Evolutionary conservation across 352 stramenopile species (phyloP).

Genomic region (Phytophthora sp.): DNA sequence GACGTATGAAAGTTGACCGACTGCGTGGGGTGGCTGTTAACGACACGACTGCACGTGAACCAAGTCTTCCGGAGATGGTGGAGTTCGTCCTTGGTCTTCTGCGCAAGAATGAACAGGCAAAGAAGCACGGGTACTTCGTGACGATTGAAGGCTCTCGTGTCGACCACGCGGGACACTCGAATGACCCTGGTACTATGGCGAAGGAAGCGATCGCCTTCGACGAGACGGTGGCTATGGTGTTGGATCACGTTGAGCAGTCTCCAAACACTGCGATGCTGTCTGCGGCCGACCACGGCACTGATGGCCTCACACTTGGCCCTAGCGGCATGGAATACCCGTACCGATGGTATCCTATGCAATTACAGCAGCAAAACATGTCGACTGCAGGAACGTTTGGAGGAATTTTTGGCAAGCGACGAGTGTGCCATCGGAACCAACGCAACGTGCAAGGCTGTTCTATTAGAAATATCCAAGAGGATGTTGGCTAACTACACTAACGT

Average conservation of each 20-base stretch:
- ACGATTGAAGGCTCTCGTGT: constrained; percentile 79
- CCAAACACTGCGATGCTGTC: constrained; percentile 66
- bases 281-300: constrained; percentile 69
- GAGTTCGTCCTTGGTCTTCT: constrained; percentile 62
- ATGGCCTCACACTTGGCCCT: constrained; percentile 64
- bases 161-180: constrained; percentile 70
- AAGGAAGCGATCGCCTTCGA: constrained; percentile 76
- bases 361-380: constrained; percentile 66
- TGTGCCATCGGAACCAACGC: constrained; percentile 42
- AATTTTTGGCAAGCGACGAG: constrained; percentile 38
- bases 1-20: constrained; percentile 72
- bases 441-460: constrained; percentile 52
- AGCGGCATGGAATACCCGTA: constrained; percentile 39
- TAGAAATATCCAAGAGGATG: constrained; percentile 47
- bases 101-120: constrained; percentile 69
- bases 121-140: constrained; percentile 79
- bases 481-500: constrained; percentile 61
- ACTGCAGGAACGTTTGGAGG: constrained; percentile 54
- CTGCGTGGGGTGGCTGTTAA: constrained; percentile 41
- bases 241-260: constrained; percentile 54
- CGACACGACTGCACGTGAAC: constrained; percentile 52
- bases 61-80: constrained; percentile 68
- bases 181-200: constrained; percentile 72
- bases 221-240: constrained; percentile 66
- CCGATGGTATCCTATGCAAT: constrained; percentile 51